Conservation (phyloP, 345 rosid species). For the Sisymbrium irio region DNA sequence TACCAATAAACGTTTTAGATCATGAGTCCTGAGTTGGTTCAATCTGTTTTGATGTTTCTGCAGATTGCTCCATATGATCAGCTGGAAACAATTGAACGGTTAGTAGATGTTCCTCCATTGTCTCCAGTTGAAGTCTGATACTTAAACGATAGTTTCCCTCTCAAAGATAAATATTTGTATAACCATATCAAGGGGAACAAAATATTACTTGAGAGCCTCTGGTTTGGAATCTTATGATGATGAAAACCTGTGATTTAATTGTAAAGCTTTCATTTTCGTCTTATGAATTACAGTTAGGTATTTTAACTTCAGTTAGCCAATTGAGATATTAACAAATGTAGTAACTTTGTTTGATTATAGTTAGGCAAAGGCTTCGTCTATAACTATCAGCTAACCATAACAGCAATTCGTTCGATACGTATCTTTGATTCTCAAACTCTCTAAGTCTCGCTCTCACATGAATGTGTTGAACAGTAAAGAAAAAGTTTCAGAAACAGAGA, state of each 20-base stretch:
- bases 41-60: constrained; percentile 1
- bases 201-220: background rate
- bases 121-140: constrained; percentile 38
- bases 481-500: too few species aligned
- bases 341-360: background rate
- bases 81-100: constrained; percentile 70
- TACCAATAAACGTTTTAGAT: background rate
- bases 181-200: background rate
- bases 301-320: background rate
- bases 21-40: constrained; percentile 2
- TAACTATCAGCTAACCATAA: background rate
- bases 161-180: constrained; percentile 18
- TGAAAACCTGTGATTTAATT: background rate
- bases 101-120: constrained; percentile 57
- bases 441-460: background rate
- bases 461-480: too few species aligned
- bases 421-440: background rate
- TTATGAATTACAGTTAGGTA: background rate
- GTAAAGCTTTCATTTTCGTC: background rate
- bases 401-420: background rate
- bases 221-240: background rate
- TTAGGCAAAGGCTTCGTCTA: background rate
- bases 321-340: background rate
- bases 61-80: constrained; percentile 99
- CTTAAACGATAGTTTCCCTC: background rate